phyloP scores from a whole-genome alignment of 768 basidiomycete species.

The Auricularia auricula-judae region DNA sequence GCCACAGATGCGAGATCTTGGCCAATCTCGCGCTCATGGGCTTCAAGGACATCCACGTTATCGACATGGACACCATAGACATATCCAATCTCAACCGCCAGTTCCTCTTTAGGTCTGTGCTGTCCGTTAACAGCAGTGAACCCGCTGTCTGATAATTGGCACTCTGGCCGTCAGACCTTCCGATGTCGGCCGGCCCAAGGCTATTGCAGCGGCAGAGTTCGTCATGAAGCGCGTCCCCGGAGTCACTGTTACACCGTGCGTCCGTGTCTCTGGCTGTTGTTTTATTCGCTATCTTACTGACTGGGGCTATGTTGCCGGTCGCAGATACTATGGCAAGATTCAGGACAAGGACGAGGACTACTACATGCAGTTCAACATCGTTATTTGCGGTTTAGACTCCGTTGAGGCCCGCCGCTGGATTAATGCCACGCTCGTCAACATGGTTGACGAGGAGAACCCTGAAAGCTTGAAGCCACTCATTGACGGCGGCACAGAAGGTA shows the following conservation, averaged over 20 bases:
- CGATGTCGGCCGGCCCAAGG: slow-evolving; percentile 93
- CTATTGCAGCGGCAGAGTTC: slow-evolving; percentile 87
- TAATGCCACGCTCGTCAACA: slow-evolving; percentile 90
- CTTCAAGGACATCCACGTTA: slow-evolving; percentile 97
- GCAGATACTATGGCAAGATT: slow-evolving; percentile 91
- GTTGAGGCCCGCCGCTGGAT: slow-evolving; percentile 98
- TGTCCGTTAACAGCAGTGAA: neutral
- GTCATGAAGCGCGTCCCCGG: slow-evolving; percentile 95
- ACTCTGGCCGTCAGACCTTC: too few relatives aligned
- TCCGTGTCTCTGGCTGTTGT: slow-evolving; percentile 8
- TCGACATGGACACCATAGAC: slow-evolving; percentile 99
- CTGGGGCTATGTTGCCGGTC: neutral
- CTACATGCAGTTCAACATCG: slow-evolving; percentile 92
- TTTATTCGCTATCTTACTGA: neutral
- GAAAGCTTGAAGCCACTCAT: slow-evolving; percentile 95
- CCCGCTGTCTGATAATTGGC: neutral
- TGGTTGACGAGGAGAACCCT: slow-evolving; percentile 87
- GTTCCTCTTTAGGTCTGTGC: slow-evolving; percentile 82
- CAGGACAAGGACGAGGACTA: slow-evolving; percentile 95
- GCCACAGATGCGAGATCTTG: slow-evolving; percentile 61
- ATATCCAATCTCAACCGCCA: slow-evolving; percentile 98
- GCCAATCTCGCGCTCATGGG: slow-evolving; percentile 93
- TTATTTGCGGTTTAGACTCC: slow-evolving; percentile 95
- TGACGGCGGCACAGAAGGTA: slow-evolving; percentile 97
- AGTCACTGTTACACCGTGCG: slow-evolving; percentile 93